phyloP scores from a whole-genome alignment of 257 asterid genomes.

The Hygrophila difformis region DNA sequence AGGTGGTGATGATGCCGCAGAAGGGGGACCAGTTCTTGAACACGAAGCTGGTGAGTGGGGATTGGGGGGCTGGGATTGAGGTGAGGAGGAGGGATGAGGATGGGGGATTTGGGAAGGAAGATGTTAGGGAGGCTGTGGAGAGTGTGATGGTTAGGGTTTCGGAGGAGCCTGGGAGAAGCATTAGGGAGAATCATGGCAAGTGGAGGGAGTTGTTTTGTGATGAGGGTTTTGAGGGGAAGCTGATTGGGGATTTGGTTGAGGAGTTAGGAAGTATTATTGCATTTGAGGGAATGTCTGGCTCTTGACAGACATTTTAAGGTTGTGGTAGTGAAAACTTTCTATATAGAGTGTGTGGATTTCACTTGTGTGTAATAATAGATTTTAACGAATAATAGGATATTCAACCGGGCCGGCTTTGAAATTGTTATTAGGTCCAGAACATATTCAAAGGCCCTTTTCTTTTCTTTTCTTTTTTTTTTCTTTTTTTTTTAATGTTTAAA shows the following conservation, averaged over 20 bases:
- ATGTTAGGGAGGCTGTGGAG: slow-evolving; percentile 28
- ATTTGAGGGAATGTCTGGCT: background rate
- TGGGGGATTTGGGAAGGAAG: slow-evolving; percentile 34
- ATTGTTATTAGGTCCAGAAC: too few species aligned
- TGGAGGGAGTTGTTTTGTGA: slow-evolving; percentile 37
- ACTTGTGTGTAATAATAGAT: too few species aligned
- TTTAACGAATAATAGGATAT: too few species aligned
- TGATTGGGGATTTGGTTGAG: slow-evolving; percentile 24
- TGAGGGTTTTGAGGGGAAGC: slow-evolving; percentile 23
- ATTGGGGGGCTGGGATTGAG: slow-evolving; percentile 43
- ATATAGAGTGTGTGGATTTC: too few species aligned
- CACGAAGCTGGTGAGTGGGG: slow-evolving; percentile 32
- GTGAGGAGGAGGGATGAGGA: slow-evolving; percentile 47
- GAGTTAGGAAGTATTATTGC: slow-evolving; percentile 21
- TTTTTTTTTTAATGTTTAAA: too few species aligned
- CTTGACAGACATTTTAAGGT: too few species aligned
- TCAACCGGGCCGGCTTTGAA: too few species aligned
- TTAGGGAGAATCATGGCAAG: slow-evolving; percentile 28
- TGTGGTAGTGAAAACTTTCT: too few species aligned
- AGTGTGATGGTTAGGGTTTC: slow-evolving; percentile 18
- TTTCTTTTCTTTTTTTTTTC: too few species aligned
- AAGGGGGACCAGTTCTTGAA: slow-evolving; percentile 38
- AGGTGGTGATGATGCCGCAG: slow-evolving; percentile 38
- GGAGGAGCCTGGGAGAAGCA: slow-evolving; percentile 17
- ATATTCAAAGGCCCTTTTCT: too few species aligned